Percentiles rank a stretch among this genome's conserved stretches.
Evolutionary conservation across 352 stramenopile genomes (phyloP).

Genomic region (Globisporangium takayamanum): DNA sequence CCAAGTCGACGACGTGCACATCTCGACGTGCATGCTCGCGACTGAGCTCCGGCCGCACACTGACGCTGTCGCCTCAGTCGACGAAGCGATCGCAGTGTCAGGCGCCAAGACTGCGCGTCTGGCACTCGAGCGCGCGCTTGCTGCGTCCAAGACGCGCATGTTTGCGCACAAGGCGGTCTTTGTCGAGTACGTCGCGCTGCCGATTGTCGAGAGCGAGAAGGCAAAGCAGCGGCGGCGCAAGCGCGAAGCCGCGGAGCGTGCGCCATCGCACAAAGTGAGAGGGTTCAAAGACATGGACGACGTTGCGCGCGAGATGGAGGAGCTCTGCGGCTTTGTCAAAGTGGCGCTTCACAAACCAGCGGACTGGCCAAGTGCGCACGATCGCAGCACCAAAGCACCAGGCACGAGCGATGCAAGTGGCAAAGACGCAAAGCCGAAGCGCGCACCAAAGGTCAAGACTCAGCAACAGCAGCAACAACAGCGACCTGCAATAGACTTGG

Average conservation of each 20-base stretch:
- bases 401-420: neutral
- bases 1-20: conserved; percentile 25
- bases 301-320: conserved; percentile 47
- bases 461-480: conserved; percentile 1
- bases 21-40: conserved; percentile 36
- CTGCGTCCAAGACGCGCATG: conserved; percentile 27
- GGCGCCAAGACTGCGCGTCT: conserved; percentile 5
- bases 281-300: conserved; percentile 33
- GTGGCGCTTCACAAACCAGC: conserved; percentile 23
- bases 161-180: conserved; percentile 29
- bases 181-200: conserved; percentile 42
- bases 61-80: conserved; percentile 27
- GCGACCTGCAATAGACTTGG: conserved; percentile 19
- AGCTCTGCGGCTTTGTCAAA: conserved; percentile 33
- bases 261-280: neutral
- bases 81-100: conserved; percentile 22
- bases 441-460: conserved; percentile 5
- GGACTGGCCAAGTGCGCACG: conserved; percentile 23
- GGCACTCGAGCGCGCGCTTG: conserved; percentile 13
- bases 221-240: conserved; percentile 16
- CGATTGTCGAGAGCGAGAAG: conserved; percentile 20
- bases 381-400: neutral
- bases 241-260: conserved; percentile 1
- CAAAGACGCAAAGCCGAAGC: neutral
- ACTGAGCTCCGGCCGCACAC: conserved; percentile 18